Conservation (phyloP, 192 early-diverging fungal species). For the Podila horticola region DNA sequence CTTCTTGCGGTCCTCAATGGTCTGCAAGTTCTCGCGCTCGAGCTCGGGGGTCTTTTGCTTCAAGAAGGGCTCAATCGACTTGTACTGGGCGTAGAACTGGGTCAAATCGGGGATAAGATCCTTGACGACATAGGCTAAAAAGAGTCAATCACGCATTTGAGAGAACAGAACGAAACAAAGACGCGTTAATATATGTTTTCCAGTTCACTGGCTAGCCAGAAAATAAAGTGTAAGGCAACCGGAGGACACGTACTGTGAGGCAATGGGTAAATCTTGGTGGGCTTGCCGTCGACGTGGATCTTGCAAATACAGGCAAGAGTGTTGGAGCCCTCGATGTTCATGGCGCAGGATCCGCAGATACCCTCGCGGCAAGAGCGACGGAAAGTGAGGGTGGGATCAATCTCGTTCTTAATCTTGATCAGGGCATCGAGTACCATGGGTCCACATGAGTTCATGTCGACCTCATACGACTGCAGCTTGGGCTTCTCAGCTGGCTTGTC, state of each 20-base stretch:
- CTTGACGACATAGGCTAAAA: constrained; percentile 94
- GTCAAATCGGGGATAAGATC: constrained; percentile 97
- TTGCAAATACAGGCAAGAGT: constrained; percentile 93
- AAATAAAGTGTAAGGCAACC: constrained; percentile 76
- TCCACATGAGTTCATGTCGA: constrained; percentile 92
- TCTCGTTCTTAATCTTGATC: constrained; percentile 98
- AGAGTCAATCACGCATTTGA: background rate
- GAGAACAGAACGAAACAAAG: background rate
- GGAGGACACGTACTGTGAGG: constrained; percentile 93
- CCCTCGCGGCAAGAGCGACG: constrained; percentile 93
- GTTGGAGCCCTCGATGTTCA: constrained; percentile 98
- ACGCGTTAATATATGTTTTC: background rate
- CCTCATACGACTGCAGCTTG: constrained; percentile 84
- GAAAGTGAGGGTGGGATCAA: constrained; percentile 94
- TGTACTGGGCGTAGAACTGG: constrained; percentile 98
- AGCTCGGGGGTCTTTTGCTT: constrained; percentile 85
- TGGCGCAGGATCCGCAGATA: constrained; percentile 78
- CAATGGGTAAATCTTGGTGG: constrained; percentile 92
- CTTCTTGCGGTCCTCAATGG: constrained; percentile 95
- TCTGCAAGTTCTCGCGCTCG: constrained; percentile 90
- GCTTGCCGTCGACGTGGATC: constrained; percentile 80
- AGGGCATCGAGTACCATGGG: constrained; percentile 97
- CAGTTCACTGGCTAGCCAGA: background rate
- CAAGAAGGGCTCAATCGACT: constrained; percentile 94
- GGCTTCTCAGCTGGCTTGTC: constrained; percentile 91